Base-by-base conservation (phyloP, 2,329 filamentous ascomycete genomes). In the Cephalotrichum gorgonifer region DNA sequence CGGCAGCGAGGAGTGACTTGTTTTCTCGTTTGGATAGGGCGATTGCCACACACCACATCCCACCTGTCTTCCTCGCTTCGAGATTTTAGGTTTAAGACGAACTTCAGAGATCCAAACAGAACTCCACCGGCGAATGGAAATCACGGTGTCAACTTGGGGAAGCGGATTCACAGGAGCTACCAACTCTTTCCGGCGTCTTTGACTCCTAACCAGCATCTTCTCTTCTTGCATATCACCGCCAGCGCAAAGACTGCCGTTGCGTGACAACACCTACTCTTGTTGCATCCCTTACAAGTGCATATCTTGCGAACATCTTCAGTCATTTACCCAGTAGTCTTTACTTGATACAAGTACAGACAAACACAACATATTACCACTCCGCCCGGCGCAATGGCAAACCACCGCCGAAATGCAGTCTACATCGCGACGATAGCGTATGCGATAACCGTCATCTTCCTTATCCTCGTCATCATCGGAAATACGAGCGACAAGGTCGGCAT, bases 401-500 rank as follows among this genome's bases (percentile, higher is more conserved):
- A 55, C 23, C 73, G 85, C 15, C 70, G 73, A 45, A 74, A 74
- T 62, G 84, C 83, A 60, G 78, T 85, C 51, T 63, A 83, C 23
- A 61, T 84, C 43, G 81, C 85, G 43, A 79, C 79, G 28, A 67
- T 85, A 54, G 76, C 85, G 58, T 91, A 93, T 62, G 71, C 90
- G 52, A 61, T 93, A 52, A 76, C 85, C 35, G 75, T 86, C 54
- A 73, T 91, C 54, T 94, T 95, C 63, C 72, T 94, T 35, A 78
- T 95, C 53, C 77, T 95, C 56, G 86, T 79, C 58, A 75, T 88
- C 57, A 79, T 94, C 56, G 89, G 87, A 56, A 89, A 86, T 65
- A 83, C 82, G 48, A 74, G 72, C 57, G 71, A 80, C 57, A 75
- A 74, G 50, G 60, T 72, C 15, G 75, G 85, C 6, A 71, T 90